A percentile compares a stretch with the other conserved stretches of the same genome.
These are phyloP conservation scores for Ceratobasidium papillatum DNA, from an alignment of 1,284 basidiomycete species.

Conservation along the genomic window DNA sequence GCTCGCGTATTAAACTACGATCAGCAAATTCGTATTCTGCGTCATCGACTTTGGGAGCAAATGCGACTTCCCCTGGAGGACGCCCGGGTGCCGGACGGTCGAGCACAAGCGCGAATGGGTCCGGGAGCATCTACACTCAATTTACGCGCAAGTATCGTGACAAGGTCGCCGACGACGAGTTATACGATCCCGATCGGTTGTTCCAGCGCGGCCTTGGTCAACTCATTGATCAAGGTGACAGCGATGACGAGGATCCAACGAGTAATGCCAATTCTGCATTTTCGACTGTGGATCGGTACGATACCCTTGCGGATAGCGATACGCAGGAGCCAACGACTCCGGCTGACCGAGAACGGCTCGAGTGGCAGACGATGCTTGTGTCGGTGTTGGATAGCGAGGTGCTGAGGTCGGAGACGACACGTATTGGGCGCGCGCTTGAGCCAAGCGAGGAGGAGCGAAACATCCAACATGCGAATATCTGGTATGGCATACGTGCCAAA, in stretches of 20 bases:
- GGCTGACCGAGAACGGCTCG: conserved; percentile 79
- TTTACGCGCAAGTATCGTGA: conserved; percentile 36
- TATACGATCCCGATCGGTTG: conserved; percentile 28
- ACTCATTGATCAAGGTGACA: conserved; percentile 74
- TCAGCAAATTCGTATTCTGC: conserved; percentile 12
- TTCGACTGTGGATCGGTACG: conserved; percentile 11
- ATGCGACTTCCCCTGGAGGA: not conserved
- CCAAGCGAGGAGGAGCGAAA: conserved; percentile 71
- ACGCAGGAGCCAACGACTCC: conserved; percentile 14
- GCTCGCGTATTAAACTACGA: conserved; percentile 13
- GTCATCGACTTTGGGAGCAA: not conserved
- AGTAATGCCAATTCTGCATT: conserved; percentile 16
- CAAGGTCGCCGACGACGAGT: conserved; percentile 31
- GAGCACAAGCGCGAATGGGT: not conserved
- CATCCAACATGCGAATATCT: conserved; percentile 73
- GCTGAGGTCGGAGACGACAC: conserved; percentile 89
- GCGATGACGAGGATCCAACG: conserved; percentile 61
- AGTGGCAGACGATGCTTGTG: conserved; percentile 94
- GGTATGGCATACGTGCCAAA: conserved; percentile 91
- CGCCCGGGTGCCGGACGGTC: not conserved
- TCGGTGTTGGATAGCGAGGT: conserved; percentile 94
- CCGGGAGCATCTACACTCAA: conserved; percentile 22
- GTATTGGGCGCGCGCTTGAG: conserved; percentile 79
- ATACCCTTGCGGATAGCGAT: conserved; percentile 25
- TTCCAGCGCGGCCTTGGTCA: conserved; percentile 76